phyloP scores from a whole-genome alignment of 768 basidiomycete genomes.

The Clitopilus hobsonii region DNA sequence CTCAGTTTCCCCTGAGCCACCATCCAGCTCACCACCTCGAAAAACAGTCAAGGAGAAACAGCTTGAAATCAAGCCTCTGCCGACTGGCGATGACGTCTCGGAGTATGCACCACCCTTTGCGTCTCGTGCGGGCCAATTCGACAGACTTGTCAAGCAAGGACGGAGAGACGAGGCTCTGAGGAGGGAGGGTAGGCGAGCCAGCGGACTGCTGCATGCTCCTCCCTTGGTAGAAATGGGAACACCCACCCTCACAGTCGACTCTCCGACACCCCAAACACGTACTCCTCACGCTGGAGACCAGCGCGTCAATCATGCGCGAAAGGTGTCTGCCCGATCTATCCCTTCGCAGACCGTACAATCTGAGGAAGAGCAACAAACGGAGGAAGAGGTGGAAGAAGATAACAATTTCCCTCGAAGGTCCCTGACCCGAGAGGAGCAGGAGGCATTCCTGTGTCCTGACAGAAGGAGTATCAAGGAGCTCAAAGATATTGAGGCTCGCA shows the following conservation, averaged over 20 bases:
- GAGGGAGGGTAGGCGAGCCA: slow-evolving; percentile 29
- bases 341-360: background rate
- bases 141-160: slow-evolving; percentile 27
- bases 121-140: slow-evolving; percentile 26
- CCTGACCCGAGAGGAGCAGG: slow-evolving; percentile 11
- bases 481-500: slow-evolving; percentile 21
- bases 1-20: background rate
- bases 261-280: background rate
- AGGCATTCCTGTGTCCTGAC: slow-evolving; percentile 15
- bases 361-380: background rate
- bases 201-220: slow-evolving; percentile 14
- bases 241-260: background rate
- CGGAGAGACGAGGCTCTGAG: slow-evolving; percentile 28
- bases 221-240: slow-evolving; percentile 3
- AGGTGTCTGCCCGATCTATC: too few relatives aligned
- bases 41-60: slow-evolving; percentile 5
- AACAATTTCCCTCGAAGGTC: background rate
- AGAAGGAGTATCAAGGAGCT: slow-evolving; percentile 16
- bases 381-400: slow-evolving; percentile 4
- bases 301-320: too few relatives aligned
- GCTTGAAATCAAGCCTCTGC: slow-evolving; percentile 17
- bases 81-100: slow-evolving; percentile 12
- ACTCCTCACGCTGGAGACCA: background rate
- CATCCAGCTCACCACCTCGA: slow-evolving; percentile 2
- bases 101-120: slow-evolving; percentile 23